Evolutionary conservation across 2,329 filamentous ascomycete genomes (phyloP), one percentile per base, ranked within the genome.

Genomic region (Canariomyces notabilis): DNA sequence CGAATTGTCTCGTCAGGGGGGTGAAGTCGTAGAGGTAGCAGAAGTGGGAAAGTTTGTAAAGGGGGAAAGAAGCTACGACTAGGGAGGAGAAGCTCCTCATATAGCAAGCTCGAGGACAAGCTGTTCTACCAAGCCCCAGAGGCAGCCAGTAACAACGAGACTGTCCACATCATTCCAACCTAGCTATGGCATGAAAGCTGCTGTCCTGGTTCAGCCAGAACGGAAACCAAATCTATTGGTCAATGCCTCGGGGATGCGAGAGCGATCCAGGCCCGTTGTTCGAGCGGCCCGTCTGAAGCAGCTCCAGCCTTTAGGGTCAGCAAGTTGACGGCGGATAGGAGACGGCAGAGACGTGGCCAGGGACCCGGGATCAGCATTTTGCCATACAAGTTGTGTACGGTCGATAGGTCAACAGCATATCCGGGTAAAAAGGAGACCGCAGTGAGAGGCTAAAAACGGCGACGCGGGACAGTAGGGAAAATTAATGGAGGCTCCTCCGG

Each of bases 291-390:
- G n/a, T 31, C 41, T 14, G 32, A 6, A 19, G 46, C 36, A 22
- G 34, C 14, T 35, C 29, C 12, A 18, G 19, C 32, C 37, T 22
- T 37, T 32, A 34, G 33, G 15, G n/a, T n/a, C n/a, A n/a, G n/a
- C n/a, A n/a, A n/a, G 41, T 23, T 34, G 35, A 44, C 23, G 45
- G 34, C 21, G 20, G 36, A 45, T 33, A 22, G 44, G 43, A 44
- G 26, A n/a, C n/a, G n/a, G n/a, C n/a, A n/a, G n/a, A n/a, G n/a
- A 29, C 32, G 36, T 35, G 38, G 42, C 46, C 48, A 32, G 44
- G 35, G 41, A 23, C 49, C 52, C 51, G 46, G 50, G 56, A 59
- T 57, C 54, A 50, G 49, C 56, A 59, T 59, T 58, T 54, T 59
- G 46, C 57, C 57, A 59, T 56, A 59, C 45, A 55, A 51, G 39